Percentiles rank a stretch among this genome's conserved stretches.
Evolutionary conservation across 2,329 filamentous ascomycete species (phyloP).

Genomic region (Exophiala phaeomuriformis): DNA sequence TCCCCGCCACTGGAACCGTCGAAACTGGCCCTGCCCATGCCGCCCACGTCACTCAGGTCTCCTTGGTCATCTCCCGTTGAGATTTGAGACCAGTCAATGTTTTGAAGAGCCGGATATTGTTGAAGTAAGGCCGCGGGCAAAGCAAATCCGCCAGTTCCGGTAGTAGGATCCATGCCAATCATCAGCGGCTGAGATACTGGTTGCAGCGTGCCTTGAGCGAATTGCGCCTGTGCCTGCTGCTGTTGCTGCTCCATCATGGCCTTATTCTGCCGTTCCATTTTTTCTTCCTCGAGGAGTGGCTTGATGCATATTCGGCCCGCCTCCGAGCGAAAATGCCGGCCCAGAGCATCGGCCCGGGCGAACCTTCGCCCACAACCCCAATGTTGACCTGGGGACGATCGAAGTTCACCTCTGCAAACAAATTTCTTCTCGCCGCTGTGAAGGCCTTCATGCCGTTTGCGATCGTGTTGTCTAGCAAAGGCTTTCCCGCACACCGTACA

Average conservation of each 20-base stretch:
- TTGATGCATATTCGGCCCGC: conserved; percentile 95
- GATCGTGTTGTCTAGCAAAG: conserved; percentile 93
- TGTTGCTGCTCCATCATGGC: conserved; percentile 67
- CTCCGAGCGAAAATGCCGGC: conserved; percentile 90
- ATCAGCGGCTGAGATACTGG: conserved; percentile 51
- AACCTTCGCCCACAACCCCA: conserved; percentile 95
- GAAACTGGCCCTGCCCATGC: conserved; percentile 73
- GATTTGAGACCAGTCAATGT: conserved; percentile 76
- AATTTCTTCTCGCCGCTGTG: conserved; percentile 99
- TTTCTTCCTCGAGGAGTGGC: conserved; percentile 91
- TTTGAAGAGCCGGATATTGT: conserved; percentile 89
- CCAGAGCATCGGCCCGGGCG: conserved; percentile 88
- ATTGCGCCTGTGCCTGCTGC: conserved; percentile 47
- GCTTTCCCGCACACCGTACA: conserved; percentile 96
- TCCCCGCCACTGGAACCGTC: conserved; percentile 65
- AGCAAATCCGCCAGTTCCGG: conserved; percentile 54
- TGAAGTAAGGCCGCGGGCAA: conserved; percentile 82
- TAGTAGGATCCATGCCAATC: conserved; percentile 51
- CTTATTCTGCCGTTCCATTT: conserved; percentile 66
- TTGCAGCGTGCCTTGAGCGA: conserved; percentile 44
- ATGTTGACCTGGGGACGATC: conserved; percentile 56
- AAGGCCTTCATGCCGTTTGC: conserved; percentile 91
- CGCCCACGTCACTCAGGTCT: conserved; percentile 56
- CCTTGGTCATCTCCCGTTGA: conserved; percentile 57
- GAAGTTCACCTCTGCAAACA: conserved; percentile 86